Base-by-base conservation (phyloP, 306 rosid species). In the Luffa acutangula region DNA sequence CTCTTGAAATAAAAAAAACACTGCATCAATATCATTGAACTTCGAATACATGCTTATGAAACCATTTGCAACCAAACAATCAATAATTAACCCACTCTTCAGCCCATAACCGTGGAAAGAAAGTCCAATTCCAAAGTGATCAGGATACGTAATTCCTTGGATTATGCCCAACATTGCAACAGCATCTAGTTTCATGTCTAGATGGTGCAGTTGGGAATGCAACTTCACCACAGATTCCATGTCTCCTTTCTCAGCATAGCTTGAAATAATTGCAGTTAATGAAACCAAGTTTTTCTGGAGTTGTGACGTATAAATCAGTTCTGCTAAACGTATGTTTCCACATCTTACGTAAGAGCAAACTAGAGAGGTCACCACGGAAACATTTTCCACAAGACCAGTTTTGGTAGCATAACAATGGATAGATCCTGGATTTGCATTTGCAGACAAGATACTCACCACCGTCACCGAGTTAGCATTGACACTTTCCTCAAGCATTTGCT, bases 31-130 rank as follows among this genome's bases (percentile, higher is more conserved):
- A 69, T 69, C 17, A 43, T 69, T 54, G 37, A 69, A 69, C 75
- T 10, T 69, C 0, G 75, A 69, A 3, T 67, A 69, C 75, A 69
- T 20, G n/a, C 75, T 69, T 42, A 69, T 69, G 54, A 69, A 69
- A 42, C 75, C 75, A 69, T 69, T 43, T 42, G 54, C 75, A 69
- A 69, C 75, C 75, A 69, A 69, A 42, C 34, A 69, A n/a, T 69
- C 31, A 18, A 69, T 10, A 41, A 69, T 20, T 41, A 42, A 11
- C 53, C 53, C 75, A 69, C 52, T 69, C 53, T 69, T 69, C 9
- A 69, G 53, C 34, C 52, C 53, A n/a, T 69, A 69, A 42, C 53
- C 75, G 17, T 42, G 75, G 52, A 69, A 69, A 69, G 75, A 18
- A 9, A 69, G 75, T 69, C 53, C 53, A 69, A n/a, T 69, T 34